These are phyloP conservation scores for Cystoderma amianthinum DNA, from an alignment of 768 basidiomycete species.

Conservation along the genomic window DNA sequence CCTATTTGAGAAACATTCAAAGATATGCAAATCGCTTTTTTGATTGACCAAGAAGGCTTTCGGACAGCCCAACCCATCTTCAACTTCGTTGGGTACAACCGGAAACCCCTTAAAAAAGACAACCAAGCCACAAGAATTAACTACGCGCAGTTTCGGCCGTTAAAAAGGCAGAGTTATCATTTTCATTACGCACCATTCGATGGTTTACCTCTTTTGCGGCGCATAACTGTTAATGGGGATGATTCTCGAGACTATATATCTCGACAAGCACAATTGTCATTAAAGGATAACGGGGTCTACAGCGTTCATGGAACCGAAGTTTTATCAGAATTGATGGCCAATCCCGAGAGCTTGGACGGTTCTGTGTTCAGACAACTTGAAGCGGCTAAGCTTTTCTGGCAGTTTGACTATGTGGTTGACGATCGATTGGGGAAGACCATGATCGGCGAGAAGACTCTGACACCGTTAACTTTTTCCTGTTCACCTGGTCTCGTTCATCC, in stretches of 20 bases:
- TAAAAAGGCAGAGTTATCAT: constrained; percentile 45
- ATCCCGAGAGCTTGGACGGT: constrained; percentile 10
- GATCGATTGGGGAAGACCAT: constrained; percentile 45
- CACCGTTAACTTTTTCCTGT: constrained; percentile 70
- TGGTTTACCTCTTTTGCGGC: constrained; percentile 59
- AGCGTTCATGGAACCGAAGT: constrained; percentile 63
- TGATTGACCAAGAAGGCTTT: constrained; percentile 84
- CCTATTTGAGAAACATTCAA: constrained; percentile 32
- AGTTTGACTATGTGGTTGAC: constrained; percentile 72
- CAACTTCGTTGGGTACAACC: constrained; percentile 44
- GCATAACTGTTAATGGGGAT: constrained; percentile 60
- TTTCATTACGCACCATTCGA: constrained; percentile 74
- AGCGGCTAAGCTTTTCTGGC: constrained; percentile 54
- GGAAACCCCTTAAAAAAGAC: constrained; percentile 17
- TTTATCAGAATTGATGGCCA: constrained; percentile 14
- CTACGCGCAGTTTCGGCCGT: constrained; percentile 61
- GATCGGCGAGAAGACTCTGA: constrained; percentile 67
- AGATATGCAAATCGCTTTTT: constrained; percentile 47
- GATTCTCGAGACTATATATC: constrained; percentile 71
- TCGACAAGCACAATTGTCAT: constrained; percentile 61
- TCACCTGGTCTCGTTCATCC: constrained; percentile 62
- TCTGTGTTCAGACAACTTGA: constrained; percentile 16
- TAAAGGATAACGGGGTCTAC: constrained; percentile 73
- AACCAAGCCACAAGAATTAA: constrained; percentile 30
- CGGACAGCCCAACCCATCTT: constrained; percentile 55